Evolutionary conservation across 2,329 filamentous ascomycete genomes (phyloP).

Genomic region (Phaeomoniella chlamydospora): DNA sequence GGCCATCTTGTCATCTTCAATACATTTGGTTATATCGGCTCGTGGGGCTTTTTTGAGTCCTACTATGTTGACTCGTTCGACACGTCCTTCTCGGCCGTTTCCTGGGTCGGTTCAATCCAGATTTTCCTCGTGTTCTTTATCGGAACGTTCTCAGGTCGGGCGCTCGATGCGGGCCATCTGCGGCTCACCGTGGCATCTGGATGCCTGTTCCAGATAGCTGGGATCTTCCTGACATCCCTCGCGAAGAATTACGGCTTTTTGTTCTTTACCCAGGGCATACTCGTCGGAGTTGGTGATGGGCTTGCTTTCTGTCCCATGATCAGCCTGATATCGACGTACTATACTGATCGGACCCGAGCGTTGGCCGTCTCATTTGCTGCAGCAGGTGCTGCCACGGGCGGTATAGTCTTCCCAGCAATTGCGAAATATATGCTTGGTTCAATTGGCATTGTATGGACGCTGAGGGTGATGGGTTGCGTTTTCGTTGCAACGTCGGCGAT

Average conservation of each 20-base stretch:
- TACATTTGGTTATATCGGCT: slow-evolving; percentile 12
- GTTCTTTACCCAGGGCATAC: slow-evolving; percentile 30
- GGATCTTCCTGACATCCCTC: slow-evolving; percentile 31
- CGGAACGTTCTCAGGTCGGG: slow-evolving; percentile 22
- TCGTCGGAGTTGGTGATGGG: slow-evolving; percentile 25
- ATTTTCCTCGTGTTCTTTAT: slow-evolving; percentile 27
- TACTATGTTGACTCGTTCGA: slow-evolving; percentile 23
- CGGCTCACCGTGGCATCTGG: slow-evolving; percentile 13
- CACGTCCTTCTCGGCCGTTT: slow-evolving; percentile 20
- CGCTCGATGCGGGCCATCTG: slow-evolving; percentile 26
- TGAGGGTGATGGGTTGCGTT: slow-evolving; percentile 32
- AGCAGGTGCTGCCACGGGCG: slow-evolving; percentile 23
- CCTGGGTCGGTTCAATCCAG: slow-evolving; percentile 32
- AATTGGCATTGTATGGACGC: slow-evolving; percentile 32
- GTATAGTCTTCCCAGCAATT: slow-evolving; percentile 30
- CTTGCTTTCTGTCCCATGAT: slow-evolving; percentile 25
- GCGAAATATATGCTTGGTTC: slow-evolving; percentile 24
- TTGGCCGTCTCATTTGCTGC: slow-evolving; percentile 23
- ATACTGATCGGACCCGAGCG: slow-evolving; percentile 18
- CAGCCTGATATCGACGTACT: slow-evolving; percentile 26
- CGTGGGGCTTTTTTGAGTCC: slow-evolving; percentile 29
- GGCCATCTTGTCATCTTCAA: slow-evolving; percentile 16
- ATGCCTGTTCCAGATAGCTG: slow-evolving; percentile 19
- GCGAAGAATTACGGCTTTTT: slow-evolving; percentile 32
- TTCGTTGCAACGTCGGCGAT: slow-evolving; percentile 19